Evolutionary conservation across 2,329 filamentous ascomycete genomes (phyloP), one percentile per base, ranked within the genome.

Genomic region (Sporothrix pseudoabietina): DNA sequence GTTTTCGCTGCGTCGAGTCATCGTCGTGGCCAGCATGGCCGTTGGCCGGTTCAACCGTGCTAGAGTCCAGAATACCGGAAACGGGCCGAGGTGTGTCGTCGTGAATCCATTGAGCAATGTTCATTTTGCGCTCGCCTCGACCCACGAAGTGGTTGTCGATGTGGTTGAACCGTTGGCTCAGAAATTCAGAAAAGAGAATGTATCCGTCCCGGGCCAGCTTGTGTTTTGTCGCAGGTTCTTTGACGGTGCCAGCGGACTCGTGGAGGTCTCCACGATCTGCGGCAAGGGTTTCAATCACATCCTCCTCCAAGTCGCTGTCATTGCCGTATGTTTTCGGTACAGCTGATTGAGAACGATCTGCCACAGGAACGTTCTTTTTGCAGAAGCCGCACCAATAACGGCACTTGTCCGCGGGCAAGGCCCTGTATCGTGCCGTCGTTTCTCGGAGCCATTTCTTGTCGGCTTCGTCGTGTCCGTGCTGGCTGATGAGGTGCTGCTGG

Each of bases 321-420:
- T 5, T 44, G 14, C 2, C 39, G 26, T 12, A n/a, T 47, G 39
- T 26, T 16, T 9, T 47, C 2, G 61, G 3, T 2, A 14, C 44
- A n/a, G 26, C 14, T 2, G 26, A 4, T n/a, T 12, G 12, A 4
- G 9, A 26, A 35, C 16, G n/a, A 10, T 30, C 61, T 8, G 55
- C 79, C 41, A 90, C 83, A n/a, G 83, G 80, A 16, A 93, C 82
- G 26, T 89, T 84, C 22, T 81, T 78, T 19, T 82, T 78, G 79
- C 94, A 97, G 79, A 97, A 97, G 0, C 94, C 94, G 78, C 94
- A 97, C 94, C 94, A 97, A 81, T 94, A 97, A 6, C 86, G 84
- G 1, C 83, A 82, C 76, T 91, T 88, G 41, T 86, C 88, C 74
- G 91, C 90, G 16, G 87, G 84, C 0, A 91, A 91, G 39, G 93